Percentiles rank a stretch among this genome's conserved stretches.
Evolutionary conservation across 1,284 basidiomycete genomes (phyloP).

Genomic region (Anthracocystis walkeri): DNA sequence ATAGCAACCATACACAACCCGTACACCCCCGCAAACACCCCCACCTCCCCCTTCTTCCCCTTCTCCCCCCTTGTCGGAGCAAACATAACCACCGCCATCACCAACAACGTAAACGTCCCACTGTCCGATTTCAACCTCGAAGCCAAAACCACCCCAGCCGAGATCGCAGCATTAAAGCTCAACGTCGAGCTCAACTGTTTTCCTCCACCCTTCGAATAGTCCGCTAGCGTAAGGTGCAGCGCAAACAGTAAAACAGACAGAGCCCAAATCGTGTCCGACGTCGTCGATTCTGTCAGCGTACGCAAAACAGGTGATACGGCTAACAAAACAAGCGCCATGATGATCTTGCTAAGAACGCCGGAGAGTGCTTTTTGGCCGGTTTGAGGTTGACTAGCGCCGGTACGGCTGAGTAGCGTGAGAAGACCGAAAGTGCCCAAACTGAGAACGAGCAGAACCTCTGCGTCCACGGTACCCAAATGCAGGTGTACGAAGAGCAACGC

Average conservation of each 20-base stretch:
- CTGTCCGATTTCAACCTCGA: constrained; percentile 85
- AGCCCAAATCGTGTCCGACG: constrained; percentile 96
- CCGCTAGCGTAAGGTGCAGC: constrained; percentile 77
- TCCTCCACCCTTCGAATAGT: constrained; percentile 72
- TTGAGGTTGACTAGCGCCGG: no score
- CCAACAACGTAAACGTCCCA: constrained; percentile 88
- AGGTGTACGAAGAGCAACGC: constrained; percentile 56
- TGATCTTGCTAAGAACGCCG: constrained; percentile 52
- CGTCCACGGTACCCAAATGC: constrained; percentile 21
- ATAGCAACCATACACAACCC: not conserved
- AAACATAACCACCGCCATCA: constrained; percentile 76
- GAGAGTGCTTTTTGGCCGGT: constrained; percentile 4
- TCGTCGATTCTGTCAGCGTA: constrained; percentile 92
- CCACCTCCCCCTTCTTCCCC: no score
- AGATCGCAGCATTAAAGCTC: constrained; percentile 93
- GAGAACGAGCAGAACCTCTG: constrained; percentile 17
- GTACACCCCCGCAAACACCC: constrained; percentile 5
- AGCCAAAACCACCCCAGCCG: constrained; percentile 91
- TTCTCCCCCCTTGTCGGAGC: constrained; percentile 17
- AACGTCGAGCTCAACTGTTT: constrained; percentile 73
- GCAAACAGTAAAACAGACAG: constrained; percentile 78
- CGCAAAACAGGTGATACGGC: constrained; percentile 90
- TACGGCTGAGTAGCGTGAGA: not conserved
- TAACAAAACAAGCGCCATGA: constrained; percentile 88
- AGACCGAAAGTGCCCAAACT: not conserved